These are phyloP conservation scores for Gossypium trilobum DNA, from an alignment of 441 rosid genomes.

Conservation along the genomic window DNA sequence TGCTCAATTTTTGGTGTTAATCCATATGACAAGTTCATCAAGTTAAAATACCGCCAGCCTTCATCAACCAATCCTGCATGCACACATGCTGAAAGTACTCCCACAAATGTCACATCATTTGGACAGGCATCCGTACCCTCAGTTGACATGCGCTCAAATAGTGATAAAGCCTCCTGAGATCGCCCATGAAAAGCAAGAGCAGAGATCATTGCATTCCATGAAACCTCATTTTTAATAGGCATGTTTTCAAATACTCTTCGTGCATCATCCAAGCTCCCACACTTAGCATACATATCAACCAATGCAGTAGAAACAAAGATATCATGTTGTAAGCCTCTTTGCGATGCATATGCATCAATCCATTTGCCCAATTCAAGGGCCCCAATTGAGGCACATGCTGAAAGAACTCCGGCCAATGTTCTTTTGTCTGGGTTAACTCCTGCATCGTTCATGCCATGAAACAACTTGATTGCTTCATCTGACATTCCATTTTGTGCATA, in stretches of 20 bases:
- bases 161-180: conserved; percentile 52
- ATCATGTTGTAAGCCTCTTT: conserved; percentile 36
- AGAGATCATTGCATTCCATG: conserved; percentile 87
- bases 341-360: conserved; percentile 40
- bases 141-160: conserved; percentile 45
- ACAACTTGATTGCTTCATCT: conserved; percentile 50
- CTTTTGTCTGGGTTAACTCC: conserved; percentile 38
- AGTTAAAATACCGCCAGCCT: conserved; percentile 44
- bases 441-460: conserved; percentile 38
- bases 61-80: conserved; percentile 68
- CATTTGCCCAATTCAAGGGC: conserved; percentile 64
- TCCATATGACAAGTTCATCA: conserved; percentile 54
- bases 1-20: conserved; percentile 74
- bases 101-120: conserved; percentile 63
- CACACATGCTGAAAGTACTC: conserved; percentile 76
- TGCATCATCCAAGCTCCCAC: conserved; percentile 63
- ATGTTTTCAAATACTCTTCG: conserved; percentile 51
- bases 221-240: conserved; percentile 62
- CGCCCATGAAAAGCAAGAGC: conserved; percentile 72
- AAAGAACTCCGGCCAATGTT: conserved; percentile 49
- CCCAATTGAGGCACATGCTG: conserved; percentile 75
- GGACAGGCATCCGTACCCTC: conserved; percentile 38
- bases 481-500: conserved; percentile 77
- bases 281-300: conserved; percentile 80
- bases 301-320: conserved; percentile 61